phyloP scores from a whole-genome alignment of 1,284 basidiomycete genomes.

The Leccinum ponderosum region DNA sequence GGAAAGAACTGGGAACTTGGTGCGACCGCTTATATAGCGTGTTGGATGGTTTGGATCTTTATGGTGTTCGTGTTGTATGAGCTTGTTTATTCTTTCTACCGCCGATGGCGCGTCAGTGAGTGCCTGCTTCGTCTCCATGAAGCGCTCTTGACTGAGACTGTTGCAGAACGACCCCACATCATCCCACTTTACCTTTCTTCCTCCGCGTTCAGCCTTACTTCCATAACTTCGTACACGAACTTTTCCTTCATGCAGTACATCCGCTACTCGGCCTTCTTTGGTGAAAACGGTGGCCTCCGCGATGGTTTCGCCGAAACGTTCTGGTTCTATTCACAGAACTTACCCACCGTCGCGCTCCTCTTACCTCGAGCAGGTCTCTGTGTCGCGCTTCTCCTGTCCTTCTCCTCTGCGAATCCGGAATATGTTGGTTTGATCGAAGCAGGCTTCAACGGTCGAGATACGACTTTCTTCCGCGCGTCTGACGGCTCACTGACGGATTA shows the following conservation, averaged over 20 bases:
- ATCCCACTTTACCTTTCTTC: conserved; percentile 81
- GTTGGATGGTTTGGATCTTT: conserved; percentile 73
- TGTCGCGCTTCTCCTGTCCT: conserved; percentile 67
- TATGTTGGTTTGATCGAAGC: conserved; percentile 48
- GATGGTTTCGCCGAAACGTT: conserved; percentile 77
- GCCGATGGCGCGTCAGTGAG: conserved; percentile 83
- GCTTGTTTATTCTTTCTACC: conserved; percentile 73
- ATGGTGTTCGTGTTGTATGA: conserved; percentile 82
- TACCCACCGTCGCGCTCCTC: conserved; percentile 72
- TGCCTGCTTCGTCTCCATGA: conserved; percentile 27
- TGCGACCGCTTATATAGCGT: conserved; percentile 76
- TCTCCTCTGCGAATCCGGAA: conserved; percentile 51
- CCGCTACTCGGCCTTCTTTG: conserved; percentile 63
- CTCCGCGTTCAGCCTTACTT: conserved; percentile 69
- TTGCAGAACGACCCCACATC: conserved; percentile 74
- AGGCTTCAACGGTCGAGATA: conserved; percentile 56
- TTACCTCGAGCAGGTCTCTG: conserved; percentile 78
- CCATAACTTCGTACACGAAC: conserved; percentile 75
- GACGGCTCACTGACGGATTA: conserved; percentile 72
- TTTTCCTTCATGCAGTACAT: conserved; percentile 83
- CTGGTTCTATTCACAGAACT: conserved; percentile 78
- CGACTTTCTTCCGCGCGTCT: conserved; percentile 64
- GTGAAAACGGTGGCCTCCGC: conserved; percentile 52
- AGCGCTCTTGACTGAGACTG: not conserved
- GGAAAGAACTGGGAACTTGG: conserved; percentile 76